phyloP scores from a whole-genome alignment of 2,329 filamentous ascomycete genomes.

The Aspergillus intermedius region DNA sequence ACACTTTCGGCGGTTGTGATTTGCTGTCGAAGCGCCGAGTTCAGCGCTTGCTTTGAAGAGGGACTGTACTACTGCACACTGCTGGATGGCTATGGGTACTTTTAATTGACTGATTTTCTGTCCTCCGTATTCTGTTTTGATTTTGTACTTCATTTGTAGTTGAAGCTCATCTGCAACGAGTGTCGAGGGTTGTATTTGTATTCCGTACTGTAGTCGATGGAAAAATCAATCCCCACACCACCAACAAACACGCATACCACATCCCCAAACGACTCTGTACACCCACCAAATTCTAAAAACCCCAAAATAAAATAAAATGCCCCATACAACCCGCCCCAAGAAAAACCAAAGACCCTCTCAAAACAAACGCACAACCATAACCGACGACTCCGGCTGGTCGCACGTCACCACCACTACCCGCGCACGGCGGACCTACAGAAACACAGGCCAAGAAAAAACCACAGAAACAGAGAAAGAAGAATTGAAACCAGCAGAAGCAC shows the following conservation, averaged over 20 bases:
- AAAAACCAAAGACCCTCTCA: slow-evolving; percentile 1
- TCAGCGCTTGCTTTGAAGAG: background rate
- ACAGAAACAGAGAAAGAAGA: slow-evolving; percentile 1
- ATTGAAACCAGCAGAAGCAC: slow-evolving; percentile 32
- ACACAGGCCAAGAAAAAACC: background rate
- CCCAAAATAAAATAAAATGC: slow-evolving; percentile 20
- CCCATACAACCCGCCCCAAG: slow-evolving; percentile 19
- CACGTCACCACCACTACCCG: slow-evolving; percentile 32
- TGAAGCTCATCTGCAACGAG: too few species aligned
- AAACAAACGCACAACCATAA: slow-evolving; percentile 32
- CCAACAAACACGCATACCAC: background rate
- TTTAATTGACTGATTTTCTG: background rate
- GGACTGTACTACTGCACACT: background rate
- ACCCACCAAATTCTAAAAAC: background rate
- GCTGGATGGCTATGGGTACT: too few species aligned
- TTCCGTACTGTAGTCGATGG: background rate
- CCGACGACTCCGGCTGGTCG: slow-evolving; percentile 39
- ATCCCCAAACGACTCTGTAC: background rate
- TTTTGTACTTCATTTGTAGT: too few species aligned
- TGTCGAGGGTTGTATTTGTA: too few species aligned
- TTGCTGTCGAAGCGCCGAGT: background rate
- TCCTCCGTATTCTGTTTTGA: too few species aligned
- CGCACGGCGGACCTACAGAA: slow-evolving; percentile 13
- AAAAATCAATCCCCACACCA: background rate
- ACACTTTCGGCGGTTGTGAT: slow-evolving; percentile 7